These are phyloP conservation scores for Naganishia vishniacii DNA, from an alignment of 768 basidiomycete genomes.

Conservation along the genomic window DNA sequence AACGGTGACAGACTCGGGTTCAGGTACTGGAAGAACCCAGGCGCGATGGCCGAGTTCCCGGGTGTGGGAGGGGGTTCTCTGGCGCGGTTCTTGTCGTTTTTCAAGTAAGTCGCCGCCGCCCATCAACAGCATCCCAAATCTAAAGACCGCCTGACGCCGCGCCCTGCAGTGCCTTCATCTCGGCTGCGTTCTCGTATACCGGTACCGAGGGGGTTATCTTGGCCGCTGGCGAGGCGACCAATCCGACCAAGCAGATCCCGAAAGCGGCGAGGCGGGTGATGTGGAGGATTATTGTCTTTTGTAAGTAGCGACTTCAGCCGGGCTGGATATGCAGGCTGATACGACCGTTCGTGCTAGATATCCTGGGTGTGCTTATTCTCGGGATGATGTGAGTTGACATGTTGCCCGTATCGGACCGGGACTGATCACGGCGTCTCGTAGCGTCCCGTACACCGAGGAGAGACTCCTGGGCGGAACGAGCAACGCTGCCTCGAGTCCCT, in stretches of 20 bases:
- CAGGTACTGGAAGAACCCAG: conserved; percentile 34
- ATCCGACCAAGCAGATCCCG: conserved; percentile 70
- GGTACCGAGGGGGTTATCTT: conserved; percentile 46
- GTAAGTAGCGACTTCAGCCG: neutral
- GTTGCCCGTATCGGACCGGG: neutral
- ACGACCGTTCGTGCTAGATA: conserved; percentile 12
- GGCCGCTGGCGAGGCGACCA: conserved; percentile 70
- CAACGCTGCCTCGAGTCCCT: conserved; percentile 47
- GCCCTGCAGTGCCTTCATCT: conserved; percentile 50
- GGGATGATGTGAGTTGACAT: conserved; percentile 38
- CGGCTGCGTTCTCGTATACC: conserved; percentile 65
- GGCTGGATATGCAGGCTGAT: too few species aligned
- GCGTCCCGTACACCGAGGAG: conserved; percentile 36
- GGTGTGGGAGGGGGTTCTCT: conserved; percentile 29
- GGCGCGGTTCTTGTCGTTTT: conserved; percentile 44
- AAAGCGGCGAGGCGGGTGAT: conserved; percentile 72
- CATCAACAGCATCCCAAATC: conserved; percentile 38
- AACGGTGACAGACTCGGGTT: conserved; percentile 32
- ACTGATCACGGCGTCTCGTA: neutral
- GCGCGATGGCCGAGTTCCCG: conserved; percentile 30
- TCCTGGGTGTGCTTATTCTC: conserved; percentile 39
- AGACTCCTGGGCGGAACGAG: conserved; percentile 29
- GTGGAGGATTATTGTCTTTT: conserved; percentile 29
- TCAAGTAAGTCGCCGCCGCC: conserved; percentile 50
- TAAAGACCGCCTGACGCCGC: neutral